These are phyloP conservation scores for Arxiozyma bovina DNA, from an alignment of 1,139 yeast species.

Conservation along the genomic window DNA sequence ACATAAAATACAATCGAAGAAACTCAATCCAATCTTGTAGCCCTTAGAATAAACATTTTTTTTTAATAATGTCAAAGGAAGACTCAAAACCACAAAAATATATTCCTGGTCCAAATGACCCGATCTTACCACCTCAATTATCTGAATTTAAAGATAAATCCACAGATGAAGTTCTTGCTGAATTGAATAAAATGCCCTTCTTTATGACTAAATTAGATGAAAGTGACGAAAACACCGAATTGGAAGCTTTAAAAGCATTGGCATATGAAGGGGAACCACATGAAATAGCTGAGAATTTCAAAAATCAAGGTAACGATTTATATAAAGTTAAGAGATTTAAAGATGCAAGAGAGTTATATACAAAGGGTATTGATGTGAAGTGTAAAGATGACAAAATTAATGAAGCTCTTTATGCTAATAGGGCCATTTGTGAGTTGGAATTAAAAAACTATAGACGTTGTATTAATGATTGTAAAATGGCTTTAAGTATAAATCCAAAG, in stretches of 20 bases:
- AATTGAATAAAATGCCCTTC: slow-evolving; percentile 78
- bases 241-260: slow-evolving; percentile 84
- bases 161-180: slow-evolving; percentile 68
- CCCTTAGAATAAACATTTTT: not conserved
- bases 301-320: slow-evolving; percentile 86
- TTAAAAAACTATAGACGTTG: slow-evolving; percentile 76
- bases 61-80: slow-evolving; percentile 8
- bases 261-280: slow-evolving; percentile 95
- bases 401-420: slow-evolving; percentile 59
- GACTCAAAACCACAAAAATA: slow-evolving; percentile 40
- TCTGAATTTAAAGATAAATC: slow-evolving; percentile 56
- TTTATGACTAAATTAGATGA: slow-evolving; percentile 87
- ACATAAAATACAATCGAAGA: not conserved
- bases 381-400: slow-evolving; percentile 45
- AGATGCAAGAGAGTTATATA: slow-evolving; percentile 70
- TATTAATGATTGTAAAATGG: slow-evolving; percentile 76
- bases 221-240: slow-evolving; percentile 58
- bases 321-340: slow-evolving; percentile 61
- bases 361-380: slow-evolving; percentile 68
- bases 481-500: slow-evolving; percentile 54
- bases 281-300: slow-evolving; percentile 83
- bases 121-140: slow-evolving; percentile 75
- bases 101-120: slow-evolving; percentile 69
- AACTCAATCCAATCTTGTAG: not conserved
- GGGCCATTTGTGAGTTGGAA: slow-evolving; percentile 89